phyloP scores from a whole-genome alignment of 345 rosid genomes.

The Pugionium cornutum region DNA sequence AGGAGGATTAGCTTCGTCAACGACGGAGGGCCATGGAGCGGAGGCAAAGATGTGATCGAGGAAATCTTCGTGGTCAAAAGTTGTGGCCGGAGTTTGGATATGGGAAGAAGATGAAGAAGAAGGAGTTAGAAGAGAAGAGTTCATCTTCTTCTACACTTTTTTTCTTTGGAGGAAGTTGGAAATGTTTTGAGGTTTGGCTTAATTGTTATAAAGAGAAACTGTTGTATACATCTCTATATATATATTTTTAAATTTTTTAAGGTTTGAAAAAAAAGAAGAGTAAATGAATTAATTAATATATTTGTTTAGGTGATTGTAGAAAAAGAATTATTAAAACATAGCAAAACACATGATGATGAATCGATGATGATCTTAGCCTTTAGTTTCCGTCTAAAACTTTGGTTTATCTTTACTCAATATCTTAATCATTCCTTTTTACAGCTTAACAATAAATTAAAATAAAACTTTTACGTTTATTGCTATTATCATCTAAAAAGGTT shows the following conservation, averaged over 20 bases:
- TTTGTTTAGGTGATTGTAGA: background rate
- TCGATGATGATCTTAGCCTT: slow-evolving; percentile 16
- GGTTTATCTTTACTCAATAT: slow-evolving; percentile 14
- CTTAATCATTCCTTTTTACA: slow-evolving; percentile 14
- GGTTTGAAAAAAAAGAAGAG: background rate
- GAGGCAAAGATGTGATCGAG: slow-evolving; percentile 76
- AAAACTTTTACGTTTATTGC: no score
- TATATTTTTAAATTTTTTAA: background rate
- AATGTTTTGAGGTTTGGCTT: slow-evolving; percentile 29
- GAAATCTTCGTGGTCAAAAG: slow-evolving; percentile 62
- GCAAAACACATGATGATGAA: slow-evolving; percentile 30
- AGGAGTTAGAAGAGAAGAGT: slow-evolving; percentile 38
- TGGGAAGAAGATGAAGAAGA: slow-evolving; percentile 36
- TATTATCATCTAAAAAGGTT: no score
- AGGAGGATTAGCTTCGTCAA: slow-evolving; percentile 28
- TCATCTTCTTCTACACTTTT: slow-evolving; percentile 30
- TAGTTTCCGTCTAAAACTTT: slow-evolving; percentile 29
- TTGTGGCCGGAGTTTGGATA: slow-evolving; percentile 29
- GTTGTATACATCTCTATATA: background rate
- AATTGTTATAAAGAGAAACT: slow-evolving; percentile 37
- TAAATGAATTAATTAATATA: background rate
- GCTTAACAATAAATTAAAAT: background rate
- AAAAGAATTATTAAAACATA: background rate
- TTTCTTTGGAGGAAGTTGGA: slow-evolving; percentile 20
- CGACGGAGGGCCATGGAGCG: slow-evolving; percentile 50